These are phyloP conservation scores for Groenewaldozyma auringiensis DNA, from an alignment of 1,139 yeast genomes.

Conservation along the genomic window DNA sequence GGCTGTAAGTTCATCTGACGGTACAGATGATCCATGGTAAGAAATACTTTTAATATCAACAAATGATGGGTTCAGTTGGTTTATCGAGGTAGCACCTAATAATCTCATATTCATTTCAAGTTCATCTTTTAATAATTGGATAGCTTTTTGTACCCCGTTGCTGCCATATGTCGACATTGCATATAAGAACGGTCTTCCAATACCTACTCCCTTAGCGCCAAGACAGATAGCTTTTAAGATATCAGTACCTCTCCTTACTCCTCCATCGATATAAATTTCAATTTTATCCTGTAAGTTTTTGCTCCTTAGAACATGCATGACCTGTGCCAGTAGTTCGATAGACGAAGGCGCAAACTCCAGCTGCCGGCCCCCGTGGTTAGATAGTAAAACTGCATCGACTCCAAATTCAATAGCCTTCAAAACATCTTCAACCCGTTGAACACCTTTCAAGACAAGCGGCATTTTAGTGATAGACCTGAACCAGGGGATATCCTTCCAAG, in stretches of 20 bases:
- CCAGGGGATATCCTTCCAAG: constrained; percentile 59
- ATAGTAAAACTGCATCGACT: constrained; percentile 57
- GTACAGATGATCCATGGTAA: constrained; percentile 37
- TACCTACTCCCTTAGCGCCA: constrained; percentile 73
- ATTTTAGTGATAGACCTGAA: constrained; percentile 49
- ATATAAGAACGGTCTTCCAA: constrained; percentile 69
- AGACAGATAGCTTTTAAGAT: constrained; percentile 62
- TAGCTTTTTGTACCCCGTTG: constrained; percentile 70
- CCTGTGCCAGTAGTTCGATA: constrained; percentile 58
- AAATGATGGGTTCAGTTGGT: constrained; percentile 50
- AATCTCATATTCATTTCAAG: constrained; percentile 82
- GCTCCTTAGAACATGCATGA: constrained; percentile 46
- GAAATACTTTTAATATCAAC: constrained; percentile 40
- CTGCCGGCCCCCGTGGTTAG: constrained; percentile 78
- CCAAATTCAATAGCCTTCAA: constrained; percentile 55
- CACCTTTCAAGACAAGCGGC: constrained; percentile 64
- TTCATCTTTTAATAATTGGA: constrained; percentile 73
- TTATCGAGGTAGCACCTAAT: constrained; percentile 63
- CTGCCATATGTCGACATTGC: constrained; percentile 74
- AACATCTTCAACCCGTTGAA: constrained; percentile 63
- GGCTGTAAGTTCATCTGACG: constrained; percentile 41
- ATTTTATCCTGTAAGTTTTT: constrained; percentile 45
- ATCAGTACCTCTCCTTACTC: constrained; percentile 68
- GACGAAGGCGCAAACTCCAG: constrained; percentile 64
- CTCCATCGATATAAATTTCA: constrained; percentile 67